Percentiles rank a stretch among this genome's conserved stretches.
phyloP scores from a whole-genome alignment of 208 protist genomes.

The Leishmania martiniquensis region DNA sequence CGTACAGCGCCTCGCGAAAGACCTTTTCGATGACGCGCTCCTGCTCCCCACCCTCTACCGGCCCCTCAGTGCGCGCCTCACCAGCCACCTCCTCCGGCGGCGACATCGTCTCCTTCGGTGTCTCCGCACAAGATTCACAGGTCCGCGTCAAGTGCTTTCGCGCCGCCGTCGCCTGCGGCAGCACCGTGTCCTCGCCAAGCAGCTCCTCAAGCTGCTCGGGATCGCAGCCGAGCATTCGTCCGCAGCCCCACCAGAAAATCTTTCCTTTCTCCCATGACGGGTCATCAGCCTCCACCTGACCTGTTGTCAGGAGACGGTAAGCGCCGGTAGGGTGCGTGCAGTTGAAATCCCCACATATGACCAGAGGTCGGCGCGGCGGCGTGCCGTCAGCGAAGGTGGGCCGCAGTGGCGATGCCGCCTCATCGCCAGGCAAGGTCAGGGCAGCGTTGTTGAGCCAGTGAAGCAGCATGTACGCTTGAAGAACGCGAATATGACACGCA shows the following conservation, averaged over 20 bases:
- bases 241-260: conserved; percentile 87
- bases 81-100: not conserved
- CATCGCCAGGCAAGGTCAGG: not conserved
- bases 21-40: conserved; percentile 36
- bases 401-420: not conserved
- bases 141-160: conserved; percentile 21
- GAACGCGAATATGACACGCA: conserved; percentile 88
- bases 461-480: conserved; percentile 83
- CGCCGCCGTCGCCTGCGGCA: conserved; percentile 15
- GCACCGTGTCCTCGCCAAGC: conserved; percentile 21
- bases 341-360: conserved; percentile 92
- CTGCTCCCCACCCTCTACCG: not conserved
- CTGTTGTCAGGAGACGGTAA: conserved; percentile 82
- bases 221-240: conserved; percentile 65
- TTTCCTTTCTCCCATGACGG: conserved; percentile 86
- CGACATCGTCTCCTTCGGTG: not conserved
- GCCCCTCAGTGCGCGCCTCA: not conserved
- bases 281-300: conserved; percentile 62
- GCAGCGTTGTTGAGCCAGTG: conserved; percentile 30
- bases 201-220: conserved; percentile 42
- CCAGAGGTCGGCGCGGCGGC: conserved; percentile 26
- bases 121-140: not conserved
- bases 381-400: not conserved
- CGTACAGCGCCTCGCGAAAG: conserved; percentile 43
- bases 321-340: conserved; percentile 81